These are phyloP conservation scores for Platanthera zijinensis DNA, from an alignment of 106 monocot genomes.

Conservation along the genomic window DNA sequence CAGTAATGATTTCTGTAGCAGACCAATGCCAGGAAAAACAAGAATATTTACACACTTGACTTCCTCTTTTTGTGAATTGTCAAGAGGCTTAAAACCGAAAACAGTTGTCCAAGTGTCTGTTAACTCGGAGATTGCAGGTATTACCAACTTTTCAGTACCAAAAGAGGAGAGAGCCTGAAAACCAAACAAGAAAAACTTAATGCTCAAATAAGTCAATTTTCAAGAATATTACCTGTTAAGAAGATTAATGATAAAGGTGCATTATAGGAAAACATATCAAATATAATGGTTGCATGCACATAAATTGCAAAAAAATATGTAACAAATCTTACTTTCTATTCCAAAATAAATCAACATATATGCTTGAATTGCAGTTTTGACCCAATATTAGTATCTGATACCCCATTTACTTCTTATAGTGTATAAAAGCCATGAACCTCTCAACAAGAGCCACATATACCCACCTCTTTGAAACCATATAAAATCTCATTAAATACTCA, in stretches of 20 bases:
- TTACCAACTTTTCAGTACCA: slow-evolving; percentile 61
- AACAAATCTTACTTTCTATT: background rate
- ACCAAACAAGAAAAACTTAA: background rate
- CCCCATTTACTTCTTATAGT: background rate
- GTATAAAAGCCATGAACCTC: background rate
- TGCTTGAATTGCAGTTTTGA: background rate
- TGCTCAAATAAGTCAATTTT: background rate
- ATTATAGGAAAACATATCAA: background rate
- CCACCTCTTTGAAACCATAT: background rate
- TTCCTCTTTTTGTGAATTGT: slow-evolving; percentile 44
- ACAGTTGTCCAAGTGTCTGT: slow-evolving; percentile 65
- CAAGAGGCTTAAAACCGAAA: slow-evolving; percentile 73
- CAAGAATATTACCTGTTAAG: background rate
- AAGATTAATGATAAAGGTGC: background rate
- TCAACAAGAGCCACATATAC: background rate
- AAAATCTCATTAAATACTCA: background rate
- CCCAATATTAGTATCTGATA: background rate
- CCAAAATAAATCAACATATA: background rate
- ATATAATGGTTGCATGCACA: background rate
- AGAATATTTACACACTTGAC: slow-evolving; percentile 56
- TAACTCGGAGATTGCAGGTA: slow-evolving; percentile 88
- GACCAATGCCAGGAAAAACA: slow-evolving; percentile 79
- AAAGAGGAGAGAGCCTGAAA: slow-evolving; percentile 72
- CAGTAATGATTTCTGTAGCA: slow-evolving; percentile 53
- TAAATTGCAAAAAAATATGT: background rate